A percentile compares a stretch with the other conserved stretches of the same genome.
These are phyloP conservation scores for Eutrema salsugineum DNA, from an alignment of 441 rosid genomes.

Conservation along the genomic window DNA sequence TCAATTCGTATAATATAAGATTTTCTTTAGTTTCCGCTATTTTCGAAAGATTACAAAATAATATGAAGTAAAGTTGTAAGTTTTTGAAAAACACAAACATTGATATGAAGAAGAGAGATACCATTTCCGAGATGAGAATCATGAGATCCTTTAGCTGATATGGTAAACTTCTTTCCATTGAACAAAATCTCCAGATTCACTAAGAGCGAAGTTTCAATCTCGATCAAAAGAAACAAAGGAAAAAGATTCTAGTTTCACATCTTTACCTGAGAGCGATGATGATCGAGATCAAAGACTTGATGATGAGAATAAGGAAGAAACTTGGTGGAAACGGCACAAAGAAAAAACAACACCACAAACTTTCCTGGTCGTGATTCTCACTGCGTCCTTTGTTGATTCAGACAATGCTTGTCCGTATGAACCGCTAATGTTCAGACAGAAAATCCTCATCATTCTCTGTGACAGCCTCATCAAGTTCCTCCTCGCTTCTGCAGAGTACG, in stretches of 20 bases:
- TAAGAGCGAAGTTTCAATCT: neutral
- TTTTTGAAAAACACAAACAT: conserved; percentile 34
- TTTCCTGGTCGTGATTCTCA: conserved; percentile 59
- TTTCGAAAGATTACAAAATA: no score
- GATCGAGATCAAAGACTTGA: conserved; percentile 65
- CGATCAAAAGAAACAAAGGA: neutral
- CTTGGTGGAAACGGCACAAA: conserved; percentile 64
- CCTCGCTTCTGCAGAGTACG: conserved; percentile 59
- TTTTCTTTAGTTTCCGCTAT: no score
- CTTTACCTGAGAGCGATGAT: conserved; percentile 51
- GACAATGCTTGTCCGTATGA: conserved; percentile 54
- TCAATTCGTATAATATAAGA: no score
- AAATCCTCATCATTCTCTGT: conserved; percentile 63
- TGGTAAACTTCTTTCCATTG: conserved; percentile 43
- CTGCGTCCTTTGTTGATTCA: conserved; percentile 43
- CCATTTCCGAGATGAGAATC: conserved; percentile 82
- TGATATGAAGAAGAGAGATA: conserved; percentile 76
- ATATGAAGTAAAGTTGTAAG: no score
- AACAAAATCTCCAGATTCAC: conserved; percentile 40
- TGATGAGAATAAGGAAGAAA: conserved; percentile 61
- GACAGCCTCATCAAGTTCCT: conserved; percentile 67
- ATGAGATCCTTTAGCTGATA: conserved; percentile 76
- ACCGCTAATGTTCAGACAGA: conserved; percentile 49
- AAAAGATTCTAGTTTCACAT: neutral
- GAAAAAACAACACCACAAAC: conserved; percentile 50